Evolutionary conservation across 2,329 filamentous ascomycete genomes (phyloP).

Genomic region (Talaromyces sp.): DNA sequence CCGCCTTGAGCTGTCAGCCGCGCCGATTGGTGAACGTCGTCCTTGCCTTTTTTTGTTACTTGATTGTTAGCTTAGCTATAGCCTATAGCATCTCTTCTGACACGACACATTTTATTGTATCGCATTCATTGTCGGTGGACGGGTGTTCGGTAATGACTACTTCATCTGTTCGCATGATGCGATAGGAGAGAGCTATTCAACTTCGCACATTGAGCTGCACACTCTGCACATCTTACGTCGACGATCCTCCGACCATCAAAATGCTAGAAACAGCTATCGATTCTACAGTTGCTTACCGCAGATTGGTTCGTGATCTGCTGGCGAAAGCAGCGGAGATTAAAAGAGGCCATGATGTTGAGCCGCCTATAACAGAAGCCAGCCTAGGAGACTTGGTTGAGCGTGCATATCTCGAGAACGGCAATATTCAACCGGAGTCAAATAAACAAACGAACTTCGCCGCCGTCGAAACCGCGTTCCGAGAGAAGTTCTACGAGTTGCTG

Average conservation of each 20-base stretch:
- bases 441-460: constrained; percentile 58
- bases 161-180: not conserved
- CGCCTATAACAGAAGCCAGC: constrained; percentile 66
- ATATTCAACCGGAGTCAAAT: constrained; percentile 19
- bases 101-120: not conserved
- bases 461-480: constrained; percentile 77
- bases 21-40: constrained; percentile 16
- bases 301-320: constrained; percentile 55
- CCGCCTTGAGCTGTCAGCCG: constrained; percentile 16
- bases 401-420: constrained; percentile 32
- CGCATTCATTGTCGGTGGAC: not conserved
- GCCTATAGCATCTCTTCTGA: not conserved
- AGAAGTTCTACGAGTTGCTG: constrained; percentile 72
- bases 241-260: not conserved
- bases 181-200: not conserved
- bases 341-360: constrained; percentile 60
- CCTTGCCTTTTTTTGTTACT: constrained; percentile 4
- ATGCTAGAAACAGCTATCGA: constrained; percentile 30
- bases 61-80: not conserved
- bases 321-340: constrained; percentile 56
- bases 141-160: not conserved
- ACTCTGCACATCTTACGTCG: not conserved
- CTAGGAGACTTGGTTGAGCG: constrained; percentile 37
- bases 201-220: not conserved
- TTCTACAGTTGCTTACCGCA: constrained; percentile 43